Evolutionary conservation across 1,139 yeast genomes (phyloP), one percentile per base, ranked within the genome.

Genomic region (Geotrichum europaeum): DNA sequence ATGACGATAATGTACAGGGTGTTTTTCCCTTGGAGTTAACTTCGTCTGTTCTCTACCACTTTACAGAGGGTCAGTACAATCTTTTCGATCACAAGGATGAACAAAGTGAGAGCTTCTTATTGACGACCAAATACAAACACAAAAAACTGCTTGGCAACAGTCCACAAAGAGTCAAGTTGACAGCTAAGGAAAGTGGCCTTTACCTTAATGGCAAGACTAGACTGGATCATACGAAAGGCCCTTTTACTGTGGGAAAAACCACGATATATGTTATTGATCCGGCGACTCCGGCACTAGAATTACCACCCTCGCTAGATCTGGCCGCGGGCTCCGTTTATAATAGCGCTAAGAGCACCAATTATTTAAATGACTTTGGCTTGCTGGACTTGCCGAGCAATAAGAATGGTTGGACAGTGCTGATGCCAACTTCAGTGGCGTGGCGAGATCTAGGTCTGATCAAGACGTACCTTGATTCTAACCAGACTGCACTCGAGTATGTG

Each of bases 371-470:
- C 25, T 72, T 82, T 18, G 77, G 75, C 10, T 66, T 84, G 49
- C 68, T 81, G 30, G 77, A 79, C 58, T 45, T 61, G 18, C 75
- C 83, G 32, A 73, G 76, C 4, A 70, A 72, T 13, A 81, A 84
- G 60, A 95, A 96, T 0, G 45, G 36, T 40, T 89, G 89, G 75
- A 84, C 97, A 0, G 75, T 87, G 0, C 84, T 94, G 60, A 74
- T 92, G 51, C 99, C 98, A 0, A 86, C 94, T 63, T 85, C 89
- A 32, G 75, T 78, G 32, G 83, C 95, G 0, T 92, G 97, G 97
- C 79, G 80, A 22, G 73, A 76, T 3, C 77, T 86, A 40, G 91
- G 86, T 1, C 75, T 94, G 51, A 80, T 85, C 1, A 76, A 83
- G 56, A 81, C 81, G 53, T 87, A 86, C 69, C 72, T 94, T 50